These are phyloP conservation scores for Suhomyces panamericanus DNA, from an alignment of 1,139 yeast species.

Conservation along the genomic window DNA sequence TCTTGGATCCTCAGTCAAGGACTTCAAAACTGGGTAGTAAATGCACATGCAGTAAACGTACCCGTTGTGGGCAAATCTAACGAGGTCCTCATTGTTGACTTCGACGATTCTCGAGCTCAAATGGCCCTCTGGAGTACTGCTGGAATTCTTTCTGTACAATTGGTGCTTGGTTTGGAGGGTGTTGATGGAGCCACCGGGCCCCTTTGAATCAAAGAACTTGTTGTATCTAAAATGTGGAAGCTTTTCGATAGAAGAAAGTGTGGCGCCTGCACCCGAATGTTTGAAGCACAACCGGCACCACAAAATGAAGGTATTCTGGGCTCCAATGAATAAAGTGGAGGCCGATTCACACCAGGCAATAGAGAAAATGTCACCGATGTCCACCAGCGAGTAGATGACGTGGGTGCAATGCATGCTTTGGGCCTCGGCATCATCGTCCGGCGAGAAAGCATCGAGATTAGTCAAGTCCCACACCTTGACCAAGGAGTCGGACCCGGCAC, in stretches of 20 bases:
- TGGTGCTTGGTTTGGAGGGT: constrained; percentile 35
- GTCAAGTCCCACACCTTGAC: constrained; percentile 78
- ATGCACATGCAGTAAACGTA: constrained; percentile 73
- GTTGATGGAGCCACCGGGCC: constrained; percentile 68
- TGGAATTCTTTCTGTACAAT: constrained; percentile 22
- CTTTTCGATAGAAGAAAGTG: constrained; percentile 29
- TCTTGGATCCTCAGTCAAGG: constrained; percentile 7
- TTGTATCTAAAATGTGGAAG: constrained; percentile 83
- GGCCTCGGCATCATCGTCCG: neutral
- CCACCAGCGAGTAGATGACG: constrained; percentile 79
- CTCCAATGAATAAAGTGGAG: constrained; percentile 75
- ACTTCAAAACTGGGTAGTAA: constrained; percentile 15
- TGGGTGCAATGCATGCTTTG: constrained; percentile 42
- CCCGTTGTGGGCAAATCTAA: constrained; percentile 88
- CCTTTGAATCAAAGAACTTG: constrained; percentile 85
- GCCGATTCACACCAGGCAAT: constrained; percentile 64
- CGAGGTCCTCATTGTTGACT: constrained; percentile 62
- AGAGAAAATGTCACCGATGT: constrained; percentile 92
- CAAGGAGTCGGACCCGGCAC: constrained; percentile 89
- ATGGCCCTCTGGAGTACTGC: constrained; percentile 11
- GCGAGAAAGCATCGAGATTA: neutral
- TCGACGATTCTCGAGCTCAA: constrained; percentile 52
- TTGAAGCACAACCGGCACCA: constrained; percentile 52
- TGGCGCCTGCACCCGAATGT: neutral
- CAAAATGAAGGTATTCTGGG: constrained; percentile 86